Base-by-base conservation (phyloP, 352 stramenopile species). In the Saprolegnia diclina region DNA sequence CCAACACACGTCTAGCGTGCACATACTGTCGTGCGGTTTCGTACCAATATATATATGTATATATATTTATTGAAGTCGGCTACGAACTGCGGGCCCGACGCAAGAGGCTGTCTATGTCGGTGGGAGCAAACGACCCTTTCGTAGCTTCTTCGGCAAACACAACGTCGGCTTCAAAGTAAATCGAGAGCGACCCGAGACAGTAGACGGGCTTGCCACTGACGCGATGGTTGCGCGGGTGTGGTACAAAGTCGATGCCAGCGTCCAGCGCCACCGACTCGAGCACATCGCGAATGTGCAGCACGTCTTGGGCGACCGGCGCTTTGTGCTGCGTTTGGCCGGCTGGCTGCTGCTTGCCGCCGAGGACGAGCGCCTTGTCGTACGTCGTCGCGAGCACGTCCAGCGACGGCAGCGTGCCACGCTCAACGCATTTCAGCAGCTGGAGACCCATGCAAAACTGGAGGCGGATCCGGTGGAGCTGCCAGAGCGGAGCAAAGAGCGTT, bases 151-250 rank as follows among this genome's bases (percentile, higher is more conserved):
- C 79, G n/a, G 80, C 65, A 71, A 86, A 92, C 40, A 94, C 80
- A 5, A 95, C 82, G 45, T 85, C 87, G 57, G 93, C 83, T 53
- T 95, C 86, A 64, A 95, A 88, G 56, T 93, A 76, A 59, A 95
- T 92, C 57, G 89, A 80, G 61, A 89, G 76, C 68, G 84, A 83
- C 18, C 87, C 87, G 65, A 95, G 92, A 4, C 73, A 32, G 38
- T 94, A 95, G 22, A 93, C 74, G 65, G 88, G 83, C 73, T 94
- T 85, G 11, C 86, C 87, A 57, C 94, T 82, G 3, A 57, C 29
- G 24, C 45, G 35, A 66, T 91, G 81, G 16, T 77, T 72, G 44
- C 61, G 62, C n/a, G 22, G 72, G 0, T 82, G 79, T 32, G 86
- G 84, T 72, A 90, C 83, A 71, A 95, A 96, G 50, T 73, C 84